A percentile compares a stretch with the other conserved stretches of the same genome.
Conservation (phyloP, 2,329 filamentous ascomycete species). For the Colletotrichum orbiculare region DNA sequence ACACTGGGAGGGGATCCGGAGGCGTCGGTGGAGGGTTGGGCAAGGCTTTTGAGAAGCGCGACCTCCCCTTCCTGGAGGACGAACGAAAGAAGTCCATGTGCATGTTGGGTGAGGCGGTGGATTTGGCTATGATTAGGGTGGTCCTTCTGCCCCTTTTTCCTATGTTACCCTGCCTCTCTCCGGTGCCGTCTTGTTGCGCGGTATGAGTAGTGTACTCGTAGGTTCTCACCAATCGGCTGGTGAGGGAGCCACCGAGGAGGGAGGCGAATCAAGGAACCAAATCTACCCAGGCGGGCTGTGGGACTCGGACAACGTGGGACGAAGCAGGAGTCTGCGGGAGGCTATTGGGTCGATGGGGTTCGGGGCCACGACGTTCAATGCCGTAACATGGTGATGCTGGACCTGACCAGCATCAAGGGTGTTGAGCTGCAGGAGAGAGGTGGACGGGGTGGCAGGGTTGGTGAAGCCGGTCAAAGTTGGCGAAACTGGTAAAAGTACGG, state of each 20-base stretch:
- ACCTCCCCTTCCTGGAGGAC: slow-evolving; percentile 54
- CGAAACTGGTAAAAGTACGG: too few species aligned
- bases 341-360: slow-evolving; percentile 29
- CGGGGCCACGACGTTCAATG: slow-evolving; percentile 25
- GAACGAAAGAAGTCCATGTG: slow-evolving; percentile 40
- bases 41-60: slow-evolving; percentile 69
- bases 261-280: slow-evolving; percentile 26
- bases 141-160: slow-evolving; percentile 16
- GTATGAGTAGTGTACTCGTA: neutral
- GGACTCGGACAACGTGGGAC: slow-evolving; percentile 34
- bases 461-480: too few species aligned
- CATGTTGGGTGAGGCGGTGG: slow-evolving; percentile 13
- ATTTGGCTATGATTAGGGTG: slow-evolving; percentile 15
- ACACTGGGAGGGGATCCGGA: slow-evolving; percentile 9
- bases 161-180: slow-evolving; percentile 23
- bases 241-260: slow-evolving; percentile 23
- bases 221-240: slow-evolving; percentile 26
- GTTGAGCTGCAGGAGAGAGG: slow-evolving; percentile 12
- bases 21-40: slow-evolving; percentile 58
- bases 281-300: slow-evolving; percentile 12
- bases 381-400: slow-evolving; percentile 26
- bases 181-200: slow-evolving; percentile 1
- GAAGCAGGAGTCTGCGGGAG: slow-evolving; percentile 6
- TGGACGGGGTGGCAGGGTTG: neutral
- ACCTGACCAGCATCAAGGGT: slow-evolving; percentile 36